phyloP scores from a whole-genome alignment of 2,329 filamentous ascomycete species.

The Colletotrichum sp. region DNA sequence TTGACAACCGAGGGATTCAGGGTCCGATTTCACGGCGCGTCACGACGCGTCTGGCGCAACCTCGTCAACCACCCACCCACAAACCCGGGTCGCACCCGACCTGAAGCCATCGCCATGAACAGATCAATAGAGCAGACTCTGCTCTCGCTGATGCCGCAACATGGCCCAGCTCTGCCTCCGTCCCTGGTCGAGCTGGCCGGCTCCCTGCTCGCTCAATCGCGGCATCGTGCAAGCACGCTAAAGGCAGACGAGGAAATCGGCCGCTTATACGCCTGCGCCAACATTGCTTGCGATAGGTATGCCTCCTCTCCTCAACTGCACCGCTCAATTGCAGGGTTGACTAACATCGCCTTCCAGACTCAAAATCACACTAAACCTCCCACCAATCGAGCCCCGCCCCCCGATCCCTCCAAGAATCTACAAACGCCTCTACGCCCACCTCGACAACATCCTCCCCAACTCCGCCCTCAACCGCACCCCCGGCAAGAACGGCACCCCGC shows the following conservation, averaged over 20 bases:
- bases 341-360: conserved; percentile 48
- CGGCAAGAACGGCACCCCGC: conserved; percentile 32
- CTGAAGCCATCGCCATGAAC: conserved; percentile 62
- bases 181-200: conserved; percentile 74
- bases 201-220: conserved; percentile 81
- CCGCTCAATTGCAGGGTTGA: background rate
- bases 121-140: conserved; percentile 76
- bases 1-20: background rate
- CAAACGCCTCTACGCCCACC: conserved; percentile 80
- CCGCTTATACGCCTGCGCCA: conserved; percentile 82
- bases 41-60: conserved; percentile 8
- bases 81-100: background rate
- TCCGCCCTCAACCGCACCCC: conserved; percentile 37
- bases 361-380: conserved; percentile 77
- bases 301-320: background rate
- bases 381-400: conserved; percentile 75
- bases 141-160: conserved; percentile 75
- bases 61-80: background rate
- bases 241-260: conserved; percentile 88
- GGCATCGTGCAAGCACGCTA: conserved; percentile 75
- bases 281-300: conserved; percentile 88
- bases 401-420: conserved; percentile 83
- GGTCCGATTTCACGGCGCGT: background rate
- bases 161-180: conserved; percentile 69
- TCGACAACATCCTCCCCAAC: conserved; percentile 72